Evolutionary conservation across 257 asterid genomes (phyloP).

Genomic region (Fraxinus anomala): DNA sequence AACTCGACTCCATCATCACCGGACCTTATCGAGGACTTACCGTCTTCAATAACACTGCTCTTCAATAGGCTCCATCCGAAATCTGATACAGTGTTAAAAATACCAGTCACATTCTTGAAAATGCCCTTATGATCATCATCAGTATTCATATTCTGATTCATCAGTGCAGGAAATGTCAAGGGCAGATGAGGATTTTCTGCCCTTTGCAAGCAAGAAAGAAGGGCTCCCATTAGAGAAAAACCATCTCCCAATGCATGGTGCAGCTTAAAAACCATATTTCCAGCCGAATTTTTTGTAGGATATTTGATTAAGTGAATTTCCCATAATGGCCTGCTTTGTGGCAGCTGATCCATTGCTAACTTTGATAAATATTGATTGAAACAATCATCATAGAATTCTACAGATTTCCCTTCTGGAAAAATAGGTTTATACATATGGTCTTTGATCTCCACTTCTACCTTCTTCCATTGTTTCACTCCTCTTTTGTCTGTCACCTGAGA

Average conservation of each 20-base stretch:
- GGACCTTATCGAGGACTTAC: slow-evolving; percentile 55
- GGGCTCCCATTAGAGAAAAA: slow-evolving; percentile 75
- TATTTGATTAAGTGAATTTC: slow-evolving; percentile 68
- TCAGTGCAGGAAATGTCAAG: slow-evolving; percentile 45
- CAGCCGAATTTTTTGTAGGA: slow-evolving; percentile 51
- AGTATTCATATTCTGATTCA: slow-evolving; percentile 6
- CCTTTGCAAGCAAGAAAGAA: slow-evolving; percentile 65
- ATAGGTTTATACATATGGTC: slow-evolving; percentile 51
- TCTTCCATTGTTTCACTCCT: slow-evolving; percentile 62
- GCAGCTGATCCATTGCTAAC: slow-evolving; percentile 41
- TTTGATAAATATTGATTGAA: slow-evolving; percentile 50
- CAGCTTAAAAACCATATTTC: slow-evolving; percentile 51
- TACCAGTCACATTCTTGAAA: slow-evolving; percentile 13
- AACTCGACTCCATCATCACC: slow-evolving; percentile 66
- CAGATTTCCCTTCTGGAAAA: slow-evolving; percentile 35
- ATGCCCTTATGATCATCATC: background rate
- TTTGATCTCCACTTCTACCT: slow-evolving; percentile 48
- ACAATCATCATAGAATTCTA: slow-evolving; percentile 47
- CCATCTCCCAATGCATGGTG: slow-evolving; percentile 84
- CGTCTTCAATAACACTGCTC: slow-evolving; percentile 53
- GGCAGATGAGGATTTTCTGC: slow-evolving; percentile 60
- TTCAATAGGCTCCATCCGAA: slow-evolving; percentile 68
- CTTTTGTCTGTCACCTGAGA: slow-evolving; percentile 46
- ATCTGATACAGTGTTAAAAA: slow-evolving; percentile 42
- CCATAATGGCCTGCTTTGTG: slow-evolving; percentile 59